Base-by-base conservation (phyloP, 345 rosid genomes). In the Corchorus olitorius region DNA sequence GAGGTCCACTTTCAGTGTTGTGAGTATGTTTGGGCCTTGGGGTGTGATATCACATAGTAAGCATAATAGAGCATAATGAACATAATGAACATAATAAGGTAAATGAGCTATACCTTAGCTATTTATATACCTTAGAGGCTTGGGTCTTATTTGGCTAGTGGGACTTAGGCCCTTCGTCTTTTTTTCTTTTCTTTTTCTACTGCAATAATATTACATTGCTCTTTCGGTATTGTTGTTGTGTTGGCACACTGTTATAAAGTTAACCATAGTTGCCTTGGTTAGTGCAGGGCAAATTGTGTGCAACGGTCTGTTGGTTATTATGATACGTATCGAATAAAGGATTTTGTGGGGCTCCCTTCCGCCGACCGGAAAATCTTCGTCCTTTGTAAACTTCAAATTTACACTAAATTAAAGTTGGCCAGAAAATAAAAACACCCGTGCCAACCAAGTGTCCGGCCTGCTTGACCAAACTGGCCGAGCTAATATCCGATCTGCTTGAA, bases 301-400 rank as follows among this genome's bases (percentile, higher is more conserved):
- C 49, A 22, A 37, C 43, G 43, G 43, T 77, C 19, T 65, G 52
- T 8, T 12, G 56, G 71, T 33, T 79, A 83, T 70, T 53, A 80
- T 74, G 72, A 80, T 50, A 52, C 77, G 79, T 49, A 83, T 79
- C 72, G 66, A 2, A 22, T 33, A 7, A 71, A 43, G 50, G 76
- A 77, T 73, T 65, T 74, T 70, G 86, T 80, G 81, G 85, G 86
- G 81, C 75, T 77, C 45, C 60, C 60, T 48, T 2, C 58, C 35
- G 15, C 73, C 60, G 22, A 50, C 59, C 27, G 73, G 27, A 69
- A 69, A 8, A 16, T 53, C 72, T 68, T 69, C 17, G 16, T 6
- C 33, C 60, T 22, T 15, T 69, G 45, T 69, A 50, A 69, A 69
- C 45, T 33, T 50, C 27, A 9, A 50, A 49, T 16, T 49, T 49